These are phyloP conservation scores for Chytriomyces sp. DNA, from an alignment of 192 early-diverging fungal genomes.

Conservation along the genomic window DNA sequence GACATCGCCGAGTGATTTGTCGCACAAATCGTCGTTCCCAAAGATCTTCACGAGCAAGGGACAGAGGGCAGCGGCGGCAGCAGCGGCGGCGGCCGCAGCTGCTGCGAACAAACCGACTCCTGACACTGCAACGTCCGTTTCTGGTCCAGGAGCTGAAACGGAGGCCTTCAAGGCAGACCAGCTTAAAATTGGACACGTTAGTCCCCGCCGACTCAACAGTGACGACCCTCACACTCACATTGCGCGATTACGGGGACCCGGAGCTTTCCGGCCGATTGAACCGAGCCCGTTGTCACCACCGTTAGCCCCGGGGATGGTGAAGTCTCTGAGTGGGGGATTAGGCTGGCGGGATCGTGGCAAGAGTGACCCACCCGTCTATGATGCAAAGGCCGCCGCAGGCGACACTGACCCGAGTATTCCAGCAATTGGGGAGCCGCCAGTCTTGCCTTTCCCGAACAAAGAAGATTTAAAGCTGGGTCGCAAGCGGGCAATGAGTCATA, in stretches of 20 bases:
- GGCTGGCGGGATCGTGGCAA: slow-evolving; percentile 7
- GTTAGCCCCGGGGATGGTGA: background rate
- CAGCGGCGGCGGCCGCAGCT: background rate
- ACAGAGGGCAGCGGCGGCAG: background rate
- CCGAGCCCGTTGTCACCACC: slow-evolving; percentile 17
- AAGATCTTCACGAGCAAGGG: background rate
- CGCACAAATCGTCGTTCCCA: background rate
- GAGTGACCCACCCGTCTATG: slow-evolving; percentile 9
- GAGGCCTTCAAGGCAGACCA: background rate
- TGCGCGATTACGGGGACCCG: slow-evolving; percentile 1
- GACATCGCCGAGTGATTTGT: background rate
- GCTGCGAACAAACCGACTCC: background rate
- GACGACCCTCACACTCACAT: background rate
- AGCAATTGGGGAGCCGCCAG: background rate
- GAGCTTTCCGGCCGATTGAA: slow-evolving; percentile 9
- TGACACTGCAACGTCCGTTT: too few relatives aligned
- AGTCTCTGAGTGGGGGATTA: background rate
- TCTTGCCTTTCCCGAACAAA: background rate
- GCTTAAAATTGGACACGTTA: slow-evolving; percentile 1
- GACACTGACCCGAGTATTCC: background rate
- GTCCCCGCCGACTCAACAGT: background rate
- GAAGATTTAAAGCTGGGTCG: slow-evolving; percentile 4
- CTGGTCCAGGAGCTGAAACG: slow-evolving; percentile 1
- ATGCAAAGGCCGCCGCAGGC: background rate
- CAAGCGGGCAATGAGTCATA: slow-evolving; percentile 18